Base-by-base conservation (phyloP, 163 green algal species). In the Dunaliella salina region DNA sequence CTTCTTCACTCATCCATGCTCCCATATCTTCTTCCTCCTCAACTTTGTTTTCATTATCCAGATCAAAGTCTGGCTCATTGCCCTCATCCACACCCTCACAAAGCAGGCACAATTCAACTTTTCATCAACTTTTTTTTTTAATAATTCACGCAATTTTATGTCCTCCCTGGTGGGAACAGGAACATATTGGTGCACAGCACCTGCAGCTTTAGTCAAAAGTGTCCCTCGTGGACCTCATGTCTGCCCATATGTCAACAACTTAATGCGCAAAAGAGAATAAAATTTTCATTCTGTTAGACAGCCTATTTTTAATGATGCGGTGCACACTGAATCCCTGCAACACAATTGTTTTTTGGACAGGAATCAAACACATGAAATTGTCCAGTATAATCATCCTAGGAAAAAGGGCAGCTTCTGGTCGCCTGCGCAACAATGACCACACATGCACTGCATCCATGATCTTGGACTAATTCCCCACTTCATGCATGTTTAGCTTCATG, bases 281-380 rank as follows among this genome's bases (percentile, higher is more conserved):
- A 34, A 81, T 46, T 25, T 29, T 34, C 75, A 81, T 11, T 34
- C 75, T 34, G 25, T 81, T 81, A 8, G 26, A 34, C 15, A 81
- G 29, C 75, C 75, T 25, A 20, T 33, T 34, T 35, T 81, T 81
- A 25, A 81, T 33, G 1, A 81, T 35, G 32, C 75, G 75, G 15
- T 81, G 75, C 75, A 81, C n/a, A 35, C 75, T 81, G 75, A 81
- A 81, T 22, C 75, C 75, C 26, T 20, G 75, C 75, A 45, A 12
- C 20, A 81, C 75, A 34, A 81, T 5, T 34, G 75, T 20, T 34
- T 12, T 81, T 35, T 81, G 75, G 1, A 81, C 75, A 81, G 75
- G 75, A 29, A 81, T 81, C 25, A 81, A 25, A 81, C 40, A 81
- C 75, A 81, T 81, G 75, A 81, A 45, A 5, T 34, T 29, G 29